Conservation (phyloP, 2,329 filamentous ascomycete species). For the Pseudocercospora ulei region DNA sequence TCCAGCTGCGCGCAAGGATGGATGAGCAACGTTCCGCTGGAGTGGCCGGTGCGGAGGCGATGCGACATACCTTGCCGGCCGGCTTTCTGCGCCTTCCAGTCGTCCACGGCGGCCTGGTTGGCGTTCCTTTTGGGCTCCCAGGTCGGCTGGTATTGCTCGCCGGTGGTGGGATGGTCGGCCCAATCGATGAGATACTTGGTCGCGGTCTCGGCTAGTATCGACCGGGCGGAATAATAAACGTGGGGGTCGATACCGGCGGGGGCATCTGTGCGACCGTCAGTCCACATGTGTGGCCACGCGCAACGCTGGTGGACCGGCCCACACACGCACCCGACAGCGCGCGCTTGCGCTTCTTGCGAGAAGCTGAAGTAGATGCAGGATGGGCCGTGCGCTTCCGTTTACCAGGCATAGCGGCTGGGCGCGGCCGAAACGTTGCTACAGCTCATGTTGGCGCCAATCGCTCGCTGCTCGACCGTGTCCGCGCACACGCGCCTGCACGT, state of each 20-base stretch:
- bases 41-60: too few relatives aligned
- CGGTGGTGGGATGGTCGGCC: slow-evolving; percentile 46
- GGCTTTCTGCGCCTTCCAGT: slow-evolving; percentile 33
- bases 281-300: background rate
- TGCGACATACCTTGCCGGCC: slow-evolving; percentile 8
- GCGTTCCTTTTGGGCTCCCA: slow-evolving; percentile 44
- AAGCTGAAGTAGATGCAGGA: background rate
- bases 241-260: slow-evolving; percentile 22
- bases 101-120: slow-evolving; percentile 32
- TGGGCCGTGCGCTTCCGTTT: slow-evolving; percentile 1
- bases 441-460: too few relatives aligned
- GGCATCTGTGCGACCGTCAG: background rate
- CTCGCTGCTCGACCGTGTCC: too few relatives aligned
- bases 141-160: slow-evolving; percentile 41
- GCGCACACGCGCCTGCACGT: too few relatives aligned
- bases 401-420: slow-evolving; percentile 3
- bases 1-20: too few relatives aligned
- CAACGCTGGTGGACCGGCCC: too few relatives aligned
- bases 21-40: too few relatives aligned
- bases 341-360: background rate
- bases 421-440: background rate
- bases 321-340: too few relatives aligned
- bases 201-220: slow-evolving; percentile 32
- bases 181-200: slow-evolving; percentile 49
- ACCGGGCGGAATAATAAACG: slow-evolving; percentile 25